Evolutionary conservation across 345 rosid species (phyloP).

Genomic region (Physaria fendleri): DNA sequence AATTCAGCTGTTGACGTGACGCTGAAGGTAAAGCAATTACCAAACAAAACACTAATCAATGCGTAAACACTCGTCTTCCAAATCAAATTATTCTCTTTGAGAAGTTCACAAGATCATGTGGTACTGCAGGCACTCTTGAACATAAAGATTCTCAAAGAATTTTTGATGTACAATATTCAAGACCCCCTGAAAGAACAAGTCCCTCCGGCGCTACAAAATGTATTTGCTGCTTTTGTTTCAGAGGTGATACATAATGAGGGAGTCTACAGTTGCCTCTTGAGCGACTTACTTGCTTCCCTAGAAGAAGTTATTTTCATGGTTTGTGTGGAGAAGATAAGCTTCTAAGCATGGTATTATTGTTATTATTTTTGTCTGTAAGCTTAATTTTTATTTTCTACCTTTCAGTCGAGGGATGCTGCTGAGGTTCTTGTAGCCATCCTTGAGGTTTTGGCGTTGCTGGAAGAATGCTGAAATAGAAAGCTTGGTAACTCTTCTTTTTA

Average conservation of each 20-base stretch:
- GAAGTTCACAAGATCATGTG: no score
- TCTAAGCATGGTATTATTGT: background rate
- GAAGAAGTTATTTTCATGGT: conserved; percentile 1
- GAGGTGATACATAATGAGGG: background rate
- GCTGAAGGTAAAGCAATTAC: conserved; percentile 1
- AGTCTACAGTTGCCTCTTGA: background rate
- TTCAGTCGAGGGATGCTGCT: conserved; percentile 14
- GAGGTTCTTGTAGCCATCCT: conserved; percentile 3
- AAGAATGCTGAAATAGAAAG: background rate
- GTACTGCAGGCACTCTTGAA: conserved; percentile 11
- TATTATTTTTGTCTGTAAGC: background rate
- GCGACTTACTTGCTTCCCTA: background rate
- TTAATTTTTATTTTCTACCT: background rate
- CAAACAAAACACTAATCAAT: background rate
- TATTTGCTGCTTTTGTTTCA: background rate
- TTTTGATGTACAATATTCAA: background rate
- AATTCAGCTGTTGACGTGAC: conserved; percentile 7
- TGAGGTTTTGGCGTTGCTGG: conserved; percentile 18
- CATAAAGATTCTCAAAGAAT: conserved; percentile 2
- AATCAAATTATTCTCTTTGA: background rate
- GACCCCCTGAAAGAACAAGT: background rate
- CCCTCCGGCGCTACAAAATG: background rate
- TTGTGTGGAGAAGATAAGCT: background rate
- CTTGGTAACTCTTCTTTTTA: conserved; percentile 1
- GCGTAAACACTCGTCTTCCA: background rate